Evolutionary conservation across 2,329 filamentous ascomycete genomes (phyloP), one percentile per base, ranked within the genome.

Genomic region (Bipolaris gigantea): DNA sequence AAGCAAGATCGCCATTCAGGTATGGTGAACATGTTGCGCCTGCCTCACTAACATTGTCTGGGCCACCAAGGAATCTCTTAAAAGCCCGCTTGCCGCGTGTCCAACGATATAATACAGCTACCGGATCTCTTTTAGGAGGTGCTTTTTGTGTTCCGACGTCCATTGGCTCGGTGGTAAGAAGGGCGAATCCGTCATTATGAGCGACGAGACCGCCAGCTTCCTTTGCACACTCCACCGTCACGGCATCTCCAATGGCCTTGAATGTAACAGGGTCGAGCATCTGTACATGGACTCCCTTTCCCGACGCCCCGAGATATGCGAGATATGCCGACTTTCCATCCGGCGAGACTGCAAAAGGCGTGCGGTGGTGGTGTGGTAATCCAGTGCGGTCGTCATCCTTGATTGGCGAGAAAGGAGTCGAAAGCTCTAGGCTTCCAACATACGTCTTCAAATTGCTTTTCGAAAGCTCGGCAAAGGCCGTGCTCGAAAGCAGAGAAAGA

Each of bases 1-100:
- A 87, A 48, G 83, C 84, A 7, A 87, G 78, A 63, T 86, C 84
- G 32, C 84, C 84, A 61, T 86, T 86, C 61, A 86, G 72, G 57
- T 86, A 83, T 0, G 83, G 83, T 1, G 83, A 63, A 23, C 81
- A 80, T 16, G 77, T 70, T 32, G 82, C 73, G 44, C 81, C 78
- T 41, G 77, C 72, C 25, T 72, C 61, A 9, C 71, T 69, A 51
- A 82, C 76, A 16, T 85, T 80, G 15, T 74, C 76, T 11, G 83
- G 82, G 5, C 84, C 84, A 49, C 83, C 84, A 3, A 87, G 75
- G 61, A 79, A 82, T 2, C 83, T 85, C 72, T 82, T 83, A 79
- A 81, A 87, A 9, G 78, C 77, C 66, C 85, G 77, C 45, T 76
- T 74, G 27, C 83, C 84, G 48, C 76, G 72, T 30, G 79, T 82